Percentiles rank a stretch among this genome's conserved stretches.
phyloP scores from a whole-genome alignment of 2,329 filamentous ascomycete genomes.

The Sodiomyces alkalinus region DNA sequence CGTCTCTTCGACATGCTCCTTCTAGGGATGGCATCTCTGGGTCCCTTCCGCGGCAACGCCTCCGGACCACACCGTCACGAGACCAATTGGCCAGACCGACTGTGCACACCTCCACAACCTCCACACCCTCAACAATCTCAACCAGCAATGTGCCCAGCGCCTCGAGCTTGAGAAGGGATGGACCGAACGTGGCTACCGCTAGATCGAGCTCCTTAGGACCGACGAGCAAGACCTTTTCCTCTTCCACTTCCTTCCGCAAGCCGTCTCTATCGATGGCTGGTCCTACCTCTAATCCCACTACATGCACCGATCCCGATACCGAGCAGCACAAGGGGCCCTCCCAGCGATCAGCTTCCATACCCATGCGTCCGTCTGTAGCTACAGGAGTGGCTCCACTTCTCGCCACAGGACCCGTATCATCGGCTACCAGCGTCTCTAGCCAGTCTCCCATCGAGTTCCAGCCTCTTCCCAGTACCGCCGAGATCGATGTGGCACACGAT shows the following conservation, averaged over 20 bases:
- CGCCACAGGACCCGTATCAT: too few relatives aligned
- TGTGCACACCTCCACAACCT: constrained; percentile 1
- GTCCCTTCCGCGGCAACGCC: constrained; percentile 13
- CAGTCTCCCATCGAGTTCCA: constrained; percentile 1
- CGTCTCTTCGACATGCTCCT: constrained; percentile 13
- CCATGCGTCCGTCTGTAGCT: constrained; percentile 15
- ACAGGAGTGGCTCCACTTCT: too few relatives aligned
- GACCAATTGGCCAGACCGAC: constrained; percentile 9
- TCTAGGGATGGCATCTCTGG: constrained; percentile 15
- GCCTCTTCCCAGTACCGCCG: constrained; percentile 5
- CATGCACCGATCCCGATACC: constrained; percentile 8
- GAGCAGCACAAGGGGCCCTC: constrained; percentile 12
- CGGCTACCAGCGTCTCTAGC: constrained; percentile 2
- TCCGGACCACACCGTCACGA: constrained; percentile 20
- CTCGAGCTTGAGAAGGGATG: constrained; percentile 5
- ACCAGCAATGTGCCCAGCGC: constrained; percentile 4
- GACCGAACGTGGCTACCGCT: too few relatives aligned
- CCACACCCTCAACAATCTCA: constrained; percentile 1
- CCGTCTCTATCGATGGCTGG: too few relatives aligned
- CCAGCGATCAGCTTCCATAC: neutral
- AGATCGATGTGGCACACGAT: constrained; percentile 6
- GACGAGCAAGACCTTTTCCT: neutral
- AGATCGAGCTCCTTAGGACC: constrained; percentile 4
- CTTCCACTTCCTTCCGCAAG: too few relatives aligned
- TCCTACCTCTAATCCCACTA: too few relatives aligned